Evolutionary conservation across 202 grass and related monocot genomes (phyloP).

Genomic region (Zoysia matrella): DNA sequence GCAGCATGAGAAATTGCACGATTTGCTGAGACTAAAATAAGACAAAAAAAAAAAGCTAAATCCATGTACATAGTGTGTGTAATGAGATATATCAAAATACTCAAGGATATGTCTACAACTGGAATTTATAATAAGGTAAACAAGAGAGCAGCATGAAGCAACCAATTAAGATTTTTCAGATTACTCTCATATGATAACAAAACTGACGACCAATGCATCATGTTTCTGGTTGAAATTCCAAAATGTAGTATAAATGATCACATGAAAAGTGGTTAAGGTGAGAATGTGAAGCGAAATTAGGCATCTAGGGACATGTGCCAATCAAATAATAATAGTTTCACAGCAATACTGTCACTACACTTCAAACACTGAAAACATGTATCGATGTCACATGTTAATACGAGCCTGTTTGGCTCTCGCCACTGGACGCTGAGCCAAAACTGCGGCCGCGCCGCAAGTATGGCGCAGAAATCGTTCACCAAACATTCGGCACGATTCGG

Average conservation of each 20-base stretch:
- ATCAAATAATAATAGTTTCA: conserved; percentile 11
- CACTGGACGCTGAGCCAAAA: too few relatives aligned
- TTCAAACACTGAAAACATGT: conserved; percentile 20
- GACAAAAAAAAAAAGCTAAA: neutral
- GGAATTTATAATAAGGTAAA: conserved; percentile 9
- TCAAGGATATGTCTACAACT: neutral
- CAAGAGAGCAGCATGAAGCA: conserved; percentile 5
- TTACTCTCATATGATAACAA: neutral
- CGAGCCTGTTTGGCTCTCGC: too few relatives aligned
- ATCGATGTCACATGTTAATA: conserved; percentile 1
- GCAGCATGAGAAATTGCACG: conserved; percentile 3
- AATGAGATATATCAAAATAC: conserved; percentile 12
- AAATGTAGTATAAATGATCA: neutral
- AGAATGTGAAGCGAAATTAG: conserved; percentile 4
- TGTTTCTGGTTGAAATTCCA: conserved; percentile 6
- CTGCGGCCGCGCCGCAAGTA: too few relatives aligned
- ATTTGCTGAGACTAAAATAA: conserved; percentile 11
- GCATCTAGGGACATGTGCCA: neutral
- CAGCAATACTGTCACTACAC: neutral
- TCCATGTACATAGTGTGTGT: conserved; percentile 29
- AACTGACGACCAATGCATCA: neutral
- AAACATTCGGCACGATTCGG: too few relatives aligned
- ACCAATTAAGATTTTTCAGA: conserved; percentile 28
- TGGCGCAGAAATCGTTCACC: too few relatives aligned
- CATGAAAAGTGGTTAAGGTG: neutral